Conservation (phyloP, 1,139 yeast species). For the Geotrichum histeridarum region DNA sequence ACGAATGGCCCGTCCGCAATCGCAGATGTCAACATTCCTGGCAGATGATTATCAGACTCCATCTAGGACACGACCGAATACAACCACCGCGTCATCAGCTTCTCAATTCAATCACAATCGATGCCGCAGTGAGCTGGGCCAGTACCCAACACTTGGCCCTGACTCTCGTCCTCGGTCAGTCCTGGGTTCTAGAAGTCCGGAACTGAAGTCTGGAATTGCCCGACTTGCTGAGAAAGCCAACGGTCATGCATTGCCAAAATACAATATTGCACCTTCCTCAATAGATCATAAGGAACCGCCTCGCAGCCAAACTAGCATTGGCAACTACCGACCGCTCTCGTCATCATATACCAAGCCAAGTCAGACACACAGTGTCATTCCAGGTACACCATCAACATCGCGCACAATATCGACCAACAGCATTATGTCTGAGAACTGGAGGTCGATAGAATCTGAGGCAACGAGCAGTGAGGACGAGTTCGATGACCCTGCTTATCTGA, state of each 20-base stretch:
- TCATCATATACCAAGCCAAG: background rate
- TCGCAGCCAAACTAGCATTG: background rate
- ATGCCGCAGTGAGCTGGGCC: slow-evolving; percentile 13
- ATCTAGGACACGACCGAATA: background rate
- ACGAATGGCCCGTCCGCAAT: slow-evolving; percentile 40
- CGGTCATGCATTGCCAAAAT: background rate
- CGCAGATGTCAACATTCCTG: slow-evolving; percentile 8
- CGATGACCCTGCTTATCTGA: slow-evolving; percentile 6
- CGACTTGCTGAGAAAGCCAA: background rate
- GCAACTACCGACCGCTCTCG: background rate
- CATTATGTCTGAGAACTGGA: slow-evolving; percentile 19
- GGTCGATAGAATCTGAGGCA: background rate
- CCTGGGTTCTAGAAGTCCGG: background rate
- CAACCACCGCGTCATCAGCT: background rate
- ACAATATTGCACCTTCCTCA: background rate
- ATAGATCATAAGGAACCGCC: background rate
- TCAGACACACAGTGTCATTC: background rate
- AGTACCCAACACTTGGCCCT: background rate
- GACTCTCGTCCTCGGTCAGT: background rate
- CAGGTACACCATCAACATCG: slow-evolving; percentile 3
- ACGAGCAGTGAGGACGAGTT: slow-evolving; percentile 9
- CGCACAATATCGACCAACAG: slow-evolving; percentile 12
- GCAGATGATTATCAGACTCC: background rate
- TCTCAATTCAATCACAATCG: background rate
- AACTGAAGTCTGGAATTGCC: background rate